Evolutionary conservation across 2,329 filamentous ascomycete genomes (phyloP), one percentile per base, ranked within the genome.

Genomic region (Fusarium denticulatum): DNA sequence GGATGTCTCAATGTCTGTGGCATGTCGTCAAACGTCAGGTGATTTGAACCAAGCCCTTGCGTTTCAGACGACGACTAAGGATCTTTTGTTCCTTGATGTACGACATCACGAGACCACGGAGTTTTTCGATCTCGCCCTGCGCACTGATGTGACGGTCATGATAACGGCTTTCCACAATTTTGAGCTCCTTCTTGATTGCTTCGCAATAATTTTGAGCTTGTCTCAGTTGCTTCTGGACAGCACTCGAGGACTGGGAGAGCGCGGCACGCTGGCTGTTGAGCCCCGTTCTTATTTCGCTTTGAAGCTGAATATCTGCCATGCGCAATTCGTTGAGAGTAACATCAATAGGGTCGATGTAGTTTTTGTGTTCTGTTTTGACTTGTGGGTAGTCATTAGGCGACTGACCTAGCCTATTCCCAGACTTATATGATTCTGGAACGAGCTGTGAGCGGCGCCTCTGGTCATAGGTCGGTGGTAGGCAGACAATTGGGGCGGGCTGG

Each of bases 261-360:
- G 8, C 26, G 32, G 12, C n/a, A 36, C 2, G 9, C 49, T 52
- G 49, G 18, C 7, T 26, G 1, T 52, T 26, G 30, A 52, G 32
- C n/a, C 49, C 32, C 7, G 13, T 52, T 36, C 18, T 36, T 7
- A 52, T 20, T n/a, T 52, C 49, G 6, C 2, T 36, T n/a, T 15
- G 18, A 10, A 36, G 49, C n/a, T 36, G 49, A 11, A 26, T 3
- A 22, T 52, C n/a, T 36, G 18, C 32, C n/a, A 34, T 15, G 30
- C 18, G 30, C 11, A 52, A 12, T 15, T 20, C 18, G 5, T 36
- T 52, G 16, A 52, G 32, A 2, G 18, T 4, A 14, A 5, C 4
- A 14, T 34, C 6, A 24, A 0, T 0, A 20, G 14, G 0, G 9
- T 11, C 8, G 12, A 11, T 3, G n/a, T 26, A 34, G n/a, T 16